phyloP scores from a whole-genome alignment of 345 rosid genomes.

The Eucalyptus dawsonii region DNA sequence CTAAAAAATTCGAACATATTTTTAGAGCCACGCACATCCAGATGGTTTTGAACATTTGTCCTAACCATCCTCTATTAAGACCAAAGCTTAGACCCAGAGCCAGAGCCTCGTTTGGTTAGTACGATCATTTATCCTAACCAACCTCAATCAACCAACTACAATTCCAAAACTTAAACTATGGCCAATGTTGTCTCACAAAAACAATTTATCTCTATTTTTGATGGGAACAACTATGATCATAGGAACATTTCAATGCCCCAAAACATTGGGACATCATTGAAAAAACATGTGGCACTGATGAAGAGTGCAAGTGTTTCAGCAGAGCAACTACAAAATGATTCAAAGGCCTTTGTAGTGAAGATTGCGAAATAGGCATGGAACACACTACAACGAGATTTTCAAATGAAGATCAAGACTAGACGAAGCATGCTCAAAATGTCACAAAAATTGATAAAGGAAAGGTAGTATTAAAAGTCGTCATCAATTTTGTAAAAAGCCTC shows the following conservation, averaged over 20 bases:
- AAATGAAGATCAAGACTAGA: not conserved
- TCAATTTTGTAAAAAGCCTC: too few species aligned
- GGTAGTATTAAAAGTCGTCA: too few species aligned
- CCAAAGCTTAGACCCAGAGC: not conserved
- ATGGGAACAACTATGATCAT: too few species aligned
- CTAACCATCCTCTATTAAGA: not conserved
- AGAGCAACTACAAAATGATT: not conserved
- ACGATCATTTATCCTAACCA: not conserved
- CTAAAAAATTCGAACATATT: too few species aligned
- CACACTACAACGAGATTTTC: not conserved
- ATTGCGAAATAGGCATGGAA: not conserved
- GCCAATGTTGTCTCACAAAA: not conserved
- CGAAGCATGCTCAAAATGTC: not conserved
- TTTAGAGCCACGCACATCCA: not conserved
- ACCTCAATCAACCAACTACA: not conserved
- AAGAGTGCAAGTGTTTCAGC: too few species aligned
- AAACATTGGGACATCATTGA: too few species aligned
- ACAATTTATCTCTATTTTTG: too few species aligned
- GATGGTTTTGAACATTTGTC: not conserved
- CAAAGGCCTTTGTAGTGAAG: not conserved
- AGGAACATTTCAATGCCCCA: too few species aligned
- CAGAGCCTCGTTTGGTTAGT: not conserved
- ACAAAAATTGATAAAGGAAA: too few species aligned
- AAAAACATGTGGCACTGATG: too few species aligned
- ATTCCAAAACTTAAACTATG: too few species aligned